Base-by-base conservation (phyloP, 1,139 yeast genomes). In the Yamadazyma jaroonii region DNA sequence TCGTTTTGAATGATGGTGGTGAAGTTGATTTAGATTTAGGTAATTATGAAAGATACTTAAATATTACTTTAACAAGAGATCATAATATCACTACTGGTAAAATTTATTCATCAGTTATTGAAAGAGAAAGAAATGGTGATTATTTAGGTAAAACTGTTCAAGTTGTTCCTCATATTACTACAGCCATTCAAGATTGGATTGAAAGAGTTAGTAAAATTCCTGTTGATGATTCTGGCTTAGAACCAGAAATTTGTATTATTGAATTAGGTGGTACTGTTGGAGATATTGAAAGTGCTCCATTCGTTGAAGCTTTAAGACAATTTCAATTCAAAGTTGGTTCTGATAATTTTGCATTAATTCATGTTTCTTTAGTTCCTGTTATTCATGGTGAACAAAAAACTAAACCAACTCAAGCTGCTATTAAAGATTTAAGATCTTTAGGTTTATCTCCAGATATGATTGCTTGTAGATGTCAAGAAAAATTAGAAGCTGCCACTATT, bases 191-290 rank as follows among this genome's bases (percentile, higher is more conserved):
- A 71, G 97, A 90, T 49, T 94, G 99, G 99, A 85, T 92, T 53
- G 97, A 92, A 71, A 75, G 87, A 44, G 97, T 94, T 36, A 79
- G 97, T 38, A 79, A 73, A 51, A 76, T 90, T 44, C 97, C 98
- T 17, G 98, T 92, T 42, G 98, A 94, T 62, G 84, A 86, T 46
- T 77, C 92, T 34, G 95, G 95, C 34, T 75, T 83, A 59, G 87
- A 82, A 56, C 92, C 92, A 25, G 97, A 92, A 54, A 84, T 92
- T 39, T 92, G 98, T 75, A 89, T 92, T 57, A 81, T 92, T 52
- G 99, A 92, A 71, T 77, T 92, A 47, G 99, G 99, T 60, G 99
- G 99, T 61, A 92, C 99, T 28, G 98, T 94, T 44, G 99, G 99
- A 60, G 99, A 92, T 61, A 92, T 92, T 57, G 99, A 92, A 71